Conservation (phyloP, 1,284 basidiomycete genomes). For the Pseudomicrostroma phylloplanum region DNA sequence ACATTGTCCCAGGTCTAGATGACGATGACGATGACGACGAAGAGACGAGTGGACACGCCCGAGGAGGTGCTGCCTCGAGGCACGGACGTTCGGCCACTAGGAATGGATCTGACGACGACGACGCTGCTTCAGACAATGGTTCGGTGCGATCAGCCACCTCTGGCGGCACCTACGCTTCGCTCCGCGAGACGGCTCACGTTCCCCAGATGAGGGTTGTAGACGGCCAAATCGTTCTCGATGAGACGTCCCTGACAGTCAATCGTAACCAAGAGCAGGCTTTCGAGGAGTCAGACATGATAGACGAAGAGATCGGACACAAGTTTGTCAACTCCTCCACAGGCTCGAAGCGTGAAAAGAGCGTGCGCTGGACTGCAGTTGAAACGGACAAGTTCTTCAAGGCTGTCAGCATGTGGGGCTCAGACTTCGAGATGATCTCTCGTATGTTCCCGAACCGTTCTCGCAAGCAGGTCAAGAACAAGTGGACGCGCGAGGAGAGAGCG, state of each 20-base stretch:
- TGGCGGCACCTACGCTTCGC: constrained; percentile 22
- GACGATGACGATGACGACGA: constrained; percentile 6
- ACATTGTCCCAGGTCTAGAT: not conserved
- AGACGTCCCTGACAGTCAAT: constrained; percentile 48
- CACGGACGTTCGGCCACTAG: not conserved
- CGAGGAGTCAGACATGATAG: constrained; percentile 64
- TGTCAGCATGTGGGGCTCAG: constrained; percentile 77
- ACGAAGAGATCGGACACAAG: constrained; percentile 63
- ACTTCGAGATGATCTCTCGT: constrained; percentile 81
- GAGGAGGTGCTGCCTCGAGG: not conserved
- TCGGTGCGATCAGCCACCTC: constrained; percentile 13
- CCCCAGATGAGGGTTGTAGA: constrained; percentile 50
- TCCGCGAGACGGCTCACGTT: constrained; percentile 43
- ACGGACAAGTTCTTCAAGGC: constrained; percentile 81
- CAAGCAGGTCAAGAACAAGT: constrained; percentile 82
- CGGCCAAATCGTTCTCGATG: constrained; percentile 52
- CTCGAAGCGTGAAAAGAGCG: constrained; percentile 59
- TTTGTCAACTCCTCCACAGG: constrained; percentile 80
- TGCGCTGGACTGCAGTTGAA: constrained; percentile 75
- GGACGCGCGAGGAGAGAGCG: constrained; percentile 75
- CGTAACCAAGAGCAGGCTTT: constrained; percentile 21
- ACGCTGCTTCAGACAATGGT: constrained; percentile 13
- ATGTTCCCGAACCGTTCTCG: constrained; percentile 77
- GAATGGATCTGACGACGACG: constrained; percentile 17
- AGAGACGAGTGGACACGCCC: not conserved